Base-by-base conservation (phyloP, 257 asterid species). In the Craterostigma plantagineum region DNA sequence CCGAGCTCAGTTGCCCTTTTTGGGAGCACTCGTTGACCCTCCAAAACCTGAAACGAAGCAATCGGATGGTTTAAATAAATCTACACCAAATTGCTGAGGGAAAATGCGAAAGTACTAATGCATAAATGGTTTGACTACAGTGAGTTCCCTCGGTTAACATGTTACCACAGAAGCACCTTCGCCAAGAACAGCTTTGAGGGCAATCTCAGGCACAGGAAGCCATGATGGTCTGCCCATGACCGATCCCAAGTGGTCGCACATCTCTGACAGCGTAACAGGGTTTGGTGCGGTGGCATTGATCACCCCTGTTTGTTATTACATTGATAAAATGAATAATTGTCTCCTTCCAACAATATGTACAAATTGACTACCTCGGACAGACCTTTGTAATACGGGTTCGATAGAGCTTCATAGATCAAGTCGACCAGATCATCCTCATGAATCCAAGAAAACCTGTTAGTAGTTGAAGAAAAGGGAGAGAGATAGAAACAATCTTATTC, bases 141-240 rank as follows among this genome's bases (percentile, higher is more conserved):
- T n/a, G n/a, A n/a, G n/a, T n/a, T n/a, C n/a, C n/a, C n/a, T n/a
- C n/a, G n/a, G 6, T 23, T 23, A 23, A 6, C 30, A 51, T 50
- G 75, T 51, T 69, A 86, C 97, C 91, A 82, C 95, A 33, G 67
- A 54, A 53, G 97, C 92, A 16, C 97, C 97, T 67, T 87, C 97
- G 12, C 95, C 95, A 5, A 87, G 95, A 35, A 79, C 85, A 16
- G 90, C 92, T 64, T 66, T 73, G 38, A 87, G 77, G 3, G 95
- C 97, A 35, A 87, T 12, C 16, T 76, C 93, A 6, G 97, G 97
- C 41, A 87, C 97, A 0, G 95, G 95, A 30, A 87, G 73, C 97
- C 97, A 87, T 0, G 97, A 87, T 3, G 97, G 97, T 35, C 97
- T 77, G 30, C 90, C 95, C 63, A 79, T 52, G 4, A 60, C 81